phyloP scores from a whole-genome alignment of 768 basidiomycete species.

The Exidia glandulosa region DNA sequence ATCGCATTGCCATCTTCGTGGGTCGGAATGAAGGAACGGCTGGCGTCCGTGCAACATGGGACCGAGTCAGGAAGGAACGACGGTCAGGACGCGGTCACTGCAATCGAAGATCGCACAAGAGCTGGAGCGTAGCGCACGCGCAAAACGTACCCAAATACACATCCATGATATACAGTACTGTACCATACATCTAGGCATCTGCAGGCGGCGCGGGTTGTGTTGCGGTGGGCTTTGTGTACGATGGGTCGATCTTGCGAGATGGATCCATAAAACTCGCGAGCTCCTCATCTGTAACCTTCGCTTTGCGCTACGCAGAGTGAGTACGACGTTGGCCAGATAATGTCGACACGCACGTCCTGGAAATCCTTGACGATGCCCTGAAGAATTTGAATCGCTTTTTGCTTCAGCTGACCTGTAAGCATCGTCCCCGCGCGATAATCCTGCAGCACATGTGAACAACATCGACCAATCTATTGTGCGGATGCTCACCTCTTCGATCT shows the following conservation, averaged over 20 bases:
- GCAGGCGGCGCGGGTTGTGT: too few relatives aligned
- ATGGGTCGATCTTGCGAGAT: conserved; percentile 55
- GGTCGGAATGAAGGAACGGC: too few relatives aligned
- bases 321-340: background rate
- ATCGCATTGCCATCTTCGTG: too few relatives aligned
- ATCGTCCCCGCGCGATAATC: conserved; percentile 85
- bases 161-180: too few relatives aligned
- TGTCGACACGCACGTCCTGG: conserved; percentile 49
- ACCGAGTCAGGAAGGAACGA: too few relatives aligned
- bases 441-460: conserved; percentile 28
- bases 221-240: too few relatives aligned
- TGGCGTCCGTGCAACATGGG: too few relatives aligned
- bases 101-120: too few relatives aligned
- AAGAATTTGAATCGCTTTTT: conserved; percentile 68
- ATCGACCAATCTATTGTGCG: background rate
- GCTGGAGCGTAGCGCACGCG: too few relatives aligned
- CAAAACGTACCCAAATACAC: too few relatives aligned
- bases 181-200: too few relatives aligned
- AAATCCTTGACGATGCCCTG: conserved; percentile 78
- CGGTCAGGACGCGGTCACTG: too few relatives aligned
- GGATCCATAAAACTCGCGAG: conserved; percentile 73
- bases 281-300: conserved; percentile 68
- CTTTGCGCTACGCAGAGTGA: conserved; percentile 45
- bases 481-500: conserved; percentile 56
- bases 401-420: conserved; percentile 87